Conservation (phyloP, 306 rosid species). For the Medicago lupulina region DNA sequence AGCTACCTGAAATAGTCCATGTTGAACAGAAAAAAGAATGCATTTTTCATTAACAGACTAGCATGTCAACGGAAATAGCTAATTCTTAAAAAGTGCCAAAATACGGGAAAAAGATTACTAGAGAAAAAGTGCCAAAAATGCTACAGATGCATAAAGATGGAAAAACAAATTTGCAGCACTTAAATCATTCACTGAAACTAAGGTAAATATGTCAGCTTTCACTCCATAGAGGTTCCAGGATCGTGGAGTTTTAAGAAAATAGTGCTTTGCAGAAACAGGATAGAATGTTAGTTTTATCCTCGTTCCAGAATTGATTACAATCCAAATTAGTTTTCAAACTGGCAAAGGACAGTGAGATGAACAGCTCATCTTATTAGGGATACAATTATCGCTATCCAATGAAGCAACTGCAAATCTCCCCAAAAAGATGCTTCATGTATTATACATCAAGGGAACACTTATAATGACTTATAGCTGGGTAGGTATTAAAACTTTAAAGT, state of each 20-base stretch:
- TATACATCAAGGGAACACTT: too few relatives aligned
- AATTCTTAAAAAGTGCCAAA: constrained; percentile 18
- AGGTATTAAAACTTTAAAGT: neutral
- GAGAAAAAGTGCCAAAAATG: neutral
- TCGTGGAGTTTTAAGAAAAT: neutral
- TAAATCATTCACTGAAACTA: neutral
- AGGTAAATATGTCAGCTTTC: neutral
- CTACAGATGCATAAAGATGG: constrained; percentile 11
- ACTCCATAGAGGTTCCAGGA: neutral
- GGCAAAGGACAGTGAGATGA: neutral
- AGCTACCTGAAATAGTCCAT: constrained; percentile 72
- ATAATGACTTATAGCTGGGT: neutral
- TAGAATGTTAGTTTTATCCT: too few relatives aligned
- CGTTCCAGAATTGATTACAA: too few relatives aligned
- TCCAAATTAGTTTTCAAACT: too few relatives aligned
- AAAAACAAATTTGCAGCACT: neutral
- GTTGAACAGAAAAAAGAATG: neutral
- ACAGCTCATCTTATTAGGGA: neutral
- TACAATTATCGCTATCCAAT: neutral
- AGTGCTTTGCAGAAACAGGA: neutral
- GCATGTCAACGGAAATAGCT: constrained; percentile 19
- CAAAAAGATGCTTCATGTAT: neutral
- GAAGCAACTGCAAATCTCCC: neutral
- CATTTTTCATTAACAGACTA: constrained; percentile 11
- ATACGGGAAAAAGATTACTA: neutral